Evolutionary conservation across 176 grass and related monocot species (phyloP), one percentile per base, ranked within the genome.

Genomic region (Oryza nivara): DNA sequence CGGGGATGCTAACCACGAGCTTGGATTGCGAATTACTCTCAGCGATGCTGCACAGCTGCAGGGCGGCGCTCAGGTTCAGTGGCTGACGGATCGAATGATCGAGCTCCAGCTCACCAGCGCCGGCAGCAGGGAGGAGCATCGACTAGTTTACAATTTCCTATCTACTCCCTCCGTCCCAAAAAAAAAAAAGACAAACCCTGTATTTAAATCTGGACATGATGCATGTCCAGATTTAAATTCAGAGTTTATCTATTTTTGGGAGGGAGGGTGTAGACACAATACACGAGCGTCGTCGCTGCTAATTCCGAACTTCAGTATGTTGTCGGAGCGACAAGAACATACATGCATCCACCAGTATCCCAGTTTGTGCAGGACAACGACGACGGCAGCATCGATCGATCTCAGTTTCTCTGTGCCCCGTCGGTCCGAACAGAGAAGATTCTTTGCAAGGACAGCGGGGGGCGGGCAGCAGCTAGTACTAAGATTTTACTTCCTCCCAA

Each of bases 1-100:
- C 4, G 8, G 58, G 46, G 73, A 22, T 26, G 72, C 72, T 19
- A 26, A 84, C 2, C 60, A 84, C 72, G 61, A 75, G 72, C 61
- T 12, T 12, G 28, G 72, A 10, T 85, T 52, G 34, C 15, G 11
- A 72, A 46, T 54, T 67, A 67, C 41, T 3, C 17, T 11, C 54
- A 11, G 19, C 60, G 17, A 45, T 28, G 35, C 11, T 1, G 65
- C 38, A 28, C 14, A 20, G 17, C 54, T 67, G 66, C 49, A 75
- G 71, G 70, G 76, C 82, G 72, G 83, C 72, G 17, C 74, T 74
- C 84, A 83, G 80, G 49, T 87, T 75, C 75, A 70, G 75, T 87
- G 80, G 20, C 88, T 74, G 79, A 65, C 69, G 10, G 68, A 13
- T 69, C 80, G 40, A 49, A 30, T 51, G 68, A 34, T n/a, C 38